Evolutionary conservation across 208 protist species (phyloP).

Genomic region (Phytomonas sp.): DNA sequence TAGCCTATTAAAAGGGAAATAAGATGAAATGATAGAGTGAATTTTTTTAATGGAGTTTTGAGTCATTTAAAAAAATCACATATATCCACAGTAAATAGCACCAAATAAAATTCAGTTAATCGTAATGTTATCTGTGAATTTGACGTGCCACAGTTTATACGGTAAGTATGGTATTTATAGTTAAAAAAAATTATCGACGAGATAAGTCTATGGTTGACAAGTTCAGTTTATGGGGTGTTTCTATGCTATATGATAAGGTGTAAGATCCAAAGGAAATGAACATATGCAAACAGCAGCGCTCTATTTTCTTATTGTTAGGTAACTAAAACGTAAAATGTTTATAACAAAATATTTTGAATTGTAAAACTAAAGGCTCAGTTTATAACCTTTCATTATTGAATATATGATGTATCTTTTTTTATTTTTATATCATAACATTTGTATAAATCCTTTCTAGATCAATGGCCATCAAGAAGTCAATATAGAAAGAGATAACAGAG

Average conservation of each 20-base stretch:
- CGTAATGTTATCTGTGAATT: neutral
- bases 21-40: neutral
- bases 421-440: neutral
- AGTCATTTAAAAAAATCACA: neutral
- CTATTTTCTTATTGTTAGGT: neutral
- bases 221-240: neutral
- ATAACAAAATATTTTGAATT: neutral
- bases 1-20: conserved; percentile 1
- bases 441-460: neutral
- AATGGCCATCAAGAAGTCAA: no score
- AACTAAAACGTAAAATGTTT: no score
- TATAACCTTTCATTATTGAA: neutral
- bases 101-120: neutral
- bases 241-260: neutral
- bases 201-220: neutral
- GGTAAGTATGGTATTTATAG: neutral
- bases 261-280: neutral
- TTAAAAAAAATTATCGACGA: no score
- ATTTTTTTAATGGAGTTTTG: neutral
- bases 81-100: neutral
- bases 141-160: neutral
- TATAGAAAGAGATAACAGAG: neutral
- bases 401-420: neutral
- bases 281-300: neutral
- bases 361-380: neutral